Conservation (phyloP, 2,329 filamentous ascomycete genomes). For the Penicillium digitatum region DNA sequence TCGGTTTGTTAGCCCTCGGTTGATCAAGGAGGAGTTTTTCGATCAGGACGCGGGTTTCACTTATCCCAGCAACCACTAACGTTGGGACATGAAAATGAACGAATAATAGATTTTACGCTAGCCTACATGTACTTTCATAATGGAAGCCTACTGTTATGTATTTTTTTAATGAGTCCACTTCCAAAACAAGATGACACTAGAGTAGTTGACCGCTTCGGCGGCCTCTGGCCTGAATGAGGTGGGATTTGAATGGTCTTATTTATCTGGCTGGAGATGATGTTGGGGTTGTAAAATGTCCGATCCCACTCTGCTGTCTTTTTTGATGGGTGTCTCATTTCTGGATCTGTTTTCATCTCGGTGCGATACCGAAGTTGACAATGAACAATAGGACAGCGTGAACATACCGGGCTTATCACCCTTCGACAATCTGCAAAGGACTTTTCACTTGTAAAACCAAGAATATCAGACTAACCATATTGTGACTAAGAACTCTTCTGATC, state of each 20-base stretch:
- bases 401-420: not conserved
- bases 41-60: slow-evolving; percentile 54
- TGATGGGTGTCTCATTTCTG: not conserved
- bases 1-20: slow-evolving; percentile 61
- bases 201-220: not conserved
- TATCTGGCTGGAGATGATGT: not conserved
- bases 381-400: not conserved
- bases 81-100: not conserved
- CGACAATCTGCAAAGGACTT: not conserved
- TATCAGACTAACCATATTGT: too few relatives aligned
- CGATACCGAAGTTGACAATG: not conserved
- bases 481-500: too few relatives aligned
- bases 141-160: not conserved
- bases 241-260: not conserved
- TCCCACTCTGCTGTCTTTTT: not conserved
- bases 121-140: not conserved
- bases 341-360: not conserved
- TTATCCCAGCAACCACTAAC: slow-evolving; percentile 61
- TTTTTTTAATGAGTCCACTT: not conserved
- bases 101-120: not conserved
- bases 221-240: not conserved
- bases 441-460: too few relatives aligned
- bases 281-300: not conserved
- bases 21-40: slow-evolving; percentile 70
- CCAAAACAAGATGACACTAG: too few relatives aligned